Percentiles rank a stretch among this genome's conserved stretches.
phyloP scores from a whole-genome alignment of 192 early-diverging fungal species.

The Pilaira anomala region DNA sequence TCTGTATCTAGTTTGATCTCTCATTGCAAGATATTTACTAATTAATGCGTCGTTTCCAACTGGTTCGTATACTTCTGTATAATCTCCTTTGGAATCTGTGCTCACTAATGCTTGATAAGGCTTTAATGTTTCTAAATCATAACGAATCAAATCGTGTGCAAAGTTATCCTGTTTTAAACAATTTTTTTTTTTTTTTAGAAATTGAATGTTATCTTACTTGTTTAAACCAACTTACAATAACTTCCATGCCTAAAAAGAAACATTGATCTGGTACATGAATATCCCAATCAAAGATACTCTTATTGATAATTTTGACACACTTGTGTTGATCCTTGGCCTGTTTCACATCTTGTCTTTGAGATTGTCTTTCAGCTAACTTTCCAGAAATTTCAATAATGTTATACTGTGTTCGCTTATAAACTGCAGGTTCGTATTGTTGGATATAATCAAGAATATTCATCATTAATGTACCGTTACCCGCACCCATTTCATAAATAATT shows the following conservation, averaged over 20 bases:
- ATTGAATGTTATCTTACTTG: not conserved
- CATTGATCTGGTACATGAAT: slow-evolving; percentile 65
- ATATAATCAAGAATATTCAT: slow-evolving; percentile 89
- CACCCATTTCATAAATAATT: slow-evolving; percentile 93
- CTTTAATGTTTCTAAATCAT: slow-evolving; percentile 66
- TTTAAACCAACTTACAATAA: slow-evolving; percentile 64
- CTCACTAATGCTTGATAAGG: slow-evolving; percentile 82
- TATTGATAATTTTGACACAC: slow-evolving; percentile 80
- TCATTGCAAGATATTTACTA: slow-evolving; percentile 59
- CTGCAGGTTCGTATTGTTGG: slow-evolving; percentile 66
- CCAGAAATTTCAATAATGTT: slow-evolving; percentile 90
- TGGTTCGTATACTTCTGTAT: slow-evolving; percentile 80
- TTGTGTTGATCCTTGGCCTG: slow-evolving; percentile 42
- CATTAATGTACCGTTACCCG: slow-evolving; percentile 96
- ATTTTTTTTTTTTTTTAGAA: not conserved
- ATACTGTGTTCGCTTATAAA: slow-evolving; percentile 81
- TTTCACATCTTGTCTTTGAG: slow-evolving; percentile 47
- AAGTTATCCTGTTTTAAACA: slow-evolving; percentile 77
- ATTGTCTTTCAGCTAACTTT: slow-evolving; percentile 71
- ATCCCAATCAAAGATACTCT: slow-evolving; percentile 91
- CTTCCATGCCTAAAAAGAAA: slow-evolving; percentile 96
- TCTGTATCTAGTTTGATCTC: slow-evolving; percentile 57
- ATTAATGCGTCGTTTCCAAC: slow-evolving; percentile 75
- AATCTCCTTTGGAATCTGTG: slow-evolving; percentile 79
- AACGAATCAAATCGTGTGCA: slow-evolving; percentile 92